A percentile compares a stretch with the other conserved stretches of the same genome.
These are phyloP conservation scores for Bryopsis sp. DNA, from an alignment of 139 green algal genomes.

Conservation along the genomic window DNA sequence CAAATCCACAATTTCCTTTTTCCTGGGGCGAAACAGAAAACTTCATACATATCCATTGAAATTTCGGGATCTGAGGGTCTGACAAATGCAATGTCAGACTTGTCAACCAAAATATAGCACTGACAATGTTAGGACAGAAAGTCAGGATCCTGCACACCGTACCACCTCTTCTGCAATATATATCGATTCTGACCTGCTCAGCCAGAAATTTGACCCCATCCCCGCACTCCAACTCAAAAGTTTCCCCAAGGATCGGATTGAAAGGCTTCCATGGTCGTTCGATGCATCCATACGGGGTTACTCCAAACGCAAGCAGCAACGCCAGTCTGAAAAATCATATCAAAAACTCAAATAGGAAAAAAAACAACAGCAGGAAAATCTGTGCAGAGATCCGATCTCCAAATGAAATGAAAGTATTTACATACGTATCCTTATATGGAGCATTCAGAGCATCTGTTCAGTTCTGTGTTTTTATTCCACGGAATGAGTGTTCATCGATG, in stretches of 20 bases:
- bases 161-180: constrained; percentile 8
- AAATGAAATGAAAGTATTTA: neutral
- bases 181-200: constrained; percentile 75
- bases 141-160: neutral
- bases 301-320: constrained; percentile 73
- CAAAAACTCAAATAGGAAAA: constrained; percentile 11
- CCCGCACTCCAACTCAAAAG: constrained; percentile 72
- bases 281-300: constrained; percentile 77
- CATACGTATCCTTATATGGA: constrained; percentile 5
- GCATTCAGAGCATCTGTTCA: too few relatives aligned
- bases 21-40: neutral
- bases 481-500: neutral
- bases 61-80: too few relatives aligned
- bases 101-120: too few relatives aligned
- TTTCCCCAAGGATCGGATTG: constrained; percentile 98
- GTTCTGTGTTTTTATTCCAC: constrained; percentile 9
- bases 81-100: too few relatives aligned
- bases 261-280: constrained; percentile 97
- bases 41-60: too few relatives aligned
- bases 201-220: constrained; percentile 68
- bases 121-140: too few relatives aligned
- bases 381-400: too few relatives aligned
- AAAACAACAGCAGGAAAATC: too few relatives aligned
- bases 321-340: constrained; percentile 50
- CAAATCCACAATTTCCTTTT: neutral